These are phyloP conservation scores for Penicillium aurantiogriseum DNA, from an alignment of 2,329 filamentous ascomycete species.

Conservation along the genomic window DNA sequence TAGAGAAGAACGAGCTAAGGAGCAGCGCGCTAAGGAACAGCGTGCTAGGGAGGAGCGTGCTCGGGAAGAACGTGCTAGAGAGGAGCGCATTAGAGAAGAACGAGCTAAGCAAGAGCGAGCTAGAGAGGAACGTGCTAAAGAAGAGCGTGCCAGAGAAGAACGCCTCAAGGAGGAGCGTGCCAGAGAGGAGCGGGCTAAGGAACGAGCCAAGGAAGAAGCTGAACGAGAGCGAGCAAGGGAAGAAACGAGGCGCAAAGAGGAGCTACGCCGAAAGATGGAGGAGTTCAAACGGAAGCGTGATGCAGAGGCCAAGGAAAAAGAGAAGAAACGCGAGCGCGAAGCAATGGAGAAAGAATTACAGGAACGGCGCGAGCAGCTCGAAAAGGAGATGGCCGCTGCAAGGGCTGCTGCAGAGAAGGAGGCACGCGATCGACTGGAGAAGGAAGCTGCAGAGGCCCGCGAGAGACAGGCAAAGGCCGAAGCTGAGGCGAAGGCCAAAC, in stretches of 20 bases:
- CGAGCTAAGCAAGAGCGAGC: conserved; percentile 9
- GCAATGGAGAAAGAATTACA: conserved; percentile 41
- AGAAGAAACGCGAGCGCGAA: conserved; percentile 41
- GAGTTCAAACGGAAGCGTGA: conserved; percentile 38
- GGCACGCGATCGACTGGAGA: conserved; percentile 35
- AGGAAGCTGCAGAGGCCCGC: conserved; percentile 26
- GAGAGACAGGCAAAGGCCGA: conserved; percentile 19
- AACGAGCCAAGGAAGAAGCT: conserved; percentile 23
- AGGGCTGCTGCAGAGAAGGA: conserved; percentile 36
- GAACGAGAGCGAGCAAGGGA: conserved; percentile 33
- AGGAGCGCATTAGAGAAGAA: conserved; percentile 26
- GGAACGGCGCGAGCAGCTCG: conserved; percentile 42
- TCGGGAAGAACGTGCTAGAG: conserved; percentile 30
- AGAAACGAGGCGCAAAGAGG: conserved; percentile 38
- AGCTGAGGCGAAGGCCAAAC: conserved; percentile 30
- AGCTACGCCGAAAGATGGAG: conserved; percentile 40
- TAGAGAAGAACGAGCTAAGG: conserved; percentile 26
- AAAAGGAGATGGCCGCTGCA: conserved; percentile 38
- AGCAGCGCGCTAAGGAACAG: background rate
- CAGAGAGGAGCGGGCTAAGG: conserved; percentile 25
- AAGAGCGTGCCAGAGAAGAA: conserved; percentile 33
- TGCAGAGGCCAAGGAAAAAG: conserved; percentile 39
- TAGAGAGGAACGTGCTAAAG: conserved; percentile 21
- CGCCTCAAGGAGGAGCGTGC: background rate
- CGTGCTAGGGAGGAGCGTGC: conserved; percentile 15